Base-by-base conservation (phyloP, 2,329 filamentous ascomycete species). In the Tolypocladium endophyticum region DNA sequence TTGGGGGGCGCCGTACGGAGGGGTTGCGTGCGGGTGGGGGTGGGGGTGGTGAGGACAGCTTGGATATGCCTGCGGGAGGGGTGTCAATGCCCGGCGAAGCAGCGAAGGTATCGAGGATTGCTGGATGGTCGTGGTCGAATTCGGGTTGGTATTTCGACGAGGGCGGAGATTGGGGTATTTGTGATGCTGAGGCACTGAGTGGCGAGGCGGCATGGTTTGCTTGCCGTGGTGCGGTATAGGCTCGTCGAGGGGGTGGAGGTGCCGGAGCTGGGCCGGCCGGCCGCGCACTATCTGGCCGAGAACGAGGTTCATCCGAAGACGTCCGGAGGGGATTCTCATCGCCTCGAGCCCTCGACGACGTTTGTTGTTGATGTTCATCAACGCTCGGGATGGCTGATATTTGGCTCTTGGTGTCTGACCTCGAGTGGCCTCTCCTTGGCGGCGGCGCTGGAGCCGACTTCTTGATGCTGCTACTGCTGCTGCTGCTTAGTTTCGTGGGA, bases 211-310 rank as follows among this genome's bases (percentile, higher is more conserved):
- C 50, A 25, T 65, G 65, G 41, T 60, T 68, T 3, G 67, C 64
- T 50, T 70, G 71, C 43, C 69, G 74, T n/a, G 73, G 68, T 20
- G 64, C 67, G 55, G 76, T 74, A 38, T 73, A 73, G 8, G 77
- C 77, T 36, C 83, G 76, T 53, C 82, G 76, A 11, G 83, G 81
- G 1, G 83, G 82, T 23, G 83, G 82, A 20, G 83, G 82, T 11
- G 79, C 77, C 0, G 81, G 82, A 0, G 74, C 76, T 58, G 72
- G 71, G 23, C 70, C 67, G 60, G 72, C 73, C 57, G 74, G 71
- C 47, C 78, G 78, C 39, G 77, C 65, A 61, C 77, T 79, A 25
- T 78, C 78, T 4, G 79, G 71, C 9, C 78, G 75, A 1, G 79
- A 79, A 5, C 74, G 70, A 6, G 70, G 73, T 9, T 81, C 83